Conservation (phyloP, 257 asterid genomes). For the Ajuga chamaepitys region DNA sequence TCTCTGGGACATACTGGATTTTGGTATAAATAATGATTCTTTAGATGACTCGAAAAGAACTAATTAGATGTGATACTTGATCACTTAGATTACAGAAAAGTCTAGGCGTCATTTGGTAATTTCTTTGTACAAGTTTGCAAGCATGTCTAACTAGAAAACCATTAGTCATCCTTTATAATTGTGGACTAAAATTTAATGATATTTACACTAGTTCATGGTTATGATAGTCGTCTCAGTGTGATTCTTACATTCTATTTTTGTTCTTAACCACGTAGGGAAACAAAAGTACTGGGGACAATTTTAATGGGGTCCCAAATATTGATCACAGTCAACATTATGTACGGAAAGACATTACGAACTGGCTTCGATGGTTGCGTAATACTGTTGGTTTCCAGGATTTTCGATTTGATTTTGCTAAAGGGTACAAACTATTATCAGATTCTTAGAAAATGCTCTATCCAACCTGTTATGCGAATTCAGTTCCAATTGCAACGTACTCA, state of each 20-base stretch:
- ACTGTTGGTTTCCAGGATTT: slow-evolving; percentile 88
- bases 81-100: not conserved
- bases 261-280: slow-evolving; percentile 56
- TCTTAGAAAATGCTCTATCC: not conserved
- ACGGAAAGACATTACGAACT: slow-evolving; percentile 63
- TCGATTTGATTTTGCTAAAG: slow-evolving; percentile 92
- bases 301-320: slow-evolving; percentile 81
- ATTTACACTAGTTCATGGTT: not conserved
- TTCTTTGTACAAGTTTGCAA: not conserved
- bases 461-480: not conserved
- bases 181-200: not conserved
- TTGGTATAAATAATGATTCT: not conserved
- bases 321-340: slow-evolving; percentile 85
- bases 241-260: not conserved
- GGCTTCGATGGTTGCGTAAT: slow-evolving; percentile 79
- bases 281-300: slow-evolving; percentile 86
- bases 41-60: not conserved
- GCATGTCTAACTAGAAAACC: slow-evolving; percentile 1
- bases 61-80: slow-evolving; percentile 2
- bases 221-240: not conserved
- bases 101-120: not conserved
- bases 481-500: not conserved
- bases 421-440: slow-evolving; percentile 35
- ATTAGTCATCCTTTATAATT: not conserved
- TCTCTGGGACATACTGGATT: not conserved